Evolutionary conservation across 2,329 filamentous ascomycete genomes (phyloP), one percentile per base, ranked within the genome.

Genomic region (Cladosporium phlei): DNA sequence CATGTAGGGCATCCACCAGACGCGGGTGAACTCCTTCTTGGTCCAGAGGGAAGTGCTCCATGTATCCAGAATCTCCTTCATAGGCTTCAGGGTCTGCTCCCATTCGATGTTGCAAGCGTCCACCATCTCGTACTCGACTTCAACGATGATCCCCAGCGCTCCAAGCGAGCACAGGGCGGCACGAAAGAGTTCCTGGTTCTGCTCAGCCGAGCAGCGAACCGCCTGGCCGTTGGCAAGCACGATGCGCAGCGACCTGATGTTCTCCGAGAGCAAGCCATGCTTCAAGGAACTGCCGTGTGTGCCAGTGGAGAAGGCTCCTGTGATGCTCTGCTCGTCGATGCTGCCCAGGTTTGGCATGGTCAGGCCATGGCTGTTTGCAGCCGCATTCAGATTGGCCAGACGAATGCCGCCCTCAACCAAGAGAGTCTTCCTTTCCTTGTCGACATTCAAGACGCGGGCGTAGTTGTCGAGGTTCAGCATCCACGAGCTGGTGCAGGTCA

Each of bases 1-100:
- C 62, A 86, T 88, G 69, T 97, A 95, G 0, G 93, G 93, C 63
- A 95, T 83, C 93, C 93, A 98, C 91, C 93, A 98, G 21, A 96
- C 88, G 21, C 93, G 79, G 20, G 94, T 88, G 61, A 91, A 98
- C 66, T 97, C 89, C 51, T 83, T 80, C 51, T 82, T 78, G 1
- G 80, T 87, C 91, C 93, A 97, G 11, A 97, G 74, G 25, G 77
- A 77, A 5, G 71, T 74, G 14, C 82, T 68, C 88, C 93, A 97
- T 5, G 78, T 74, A 9, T 75, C 71, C 38, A 95, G 73, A 52
- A 95, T 77, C 35, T 79, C 75, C 34, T 72, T 63, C 51, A 96
- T 83, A 1, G 81, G 69, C 52, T 87, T 80, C 49, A 96, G 77
- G 6, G 82, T 82, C 70, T 96, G 93, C 46, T 77, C 72, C 93